A percentile compares a stretch with the other conserved stretches of the same genome.
These are phyloP conservation scores for Sophora flavescens DNA, from an alignment of 306 rosid species.

Conservation along the genomic window DNA sequence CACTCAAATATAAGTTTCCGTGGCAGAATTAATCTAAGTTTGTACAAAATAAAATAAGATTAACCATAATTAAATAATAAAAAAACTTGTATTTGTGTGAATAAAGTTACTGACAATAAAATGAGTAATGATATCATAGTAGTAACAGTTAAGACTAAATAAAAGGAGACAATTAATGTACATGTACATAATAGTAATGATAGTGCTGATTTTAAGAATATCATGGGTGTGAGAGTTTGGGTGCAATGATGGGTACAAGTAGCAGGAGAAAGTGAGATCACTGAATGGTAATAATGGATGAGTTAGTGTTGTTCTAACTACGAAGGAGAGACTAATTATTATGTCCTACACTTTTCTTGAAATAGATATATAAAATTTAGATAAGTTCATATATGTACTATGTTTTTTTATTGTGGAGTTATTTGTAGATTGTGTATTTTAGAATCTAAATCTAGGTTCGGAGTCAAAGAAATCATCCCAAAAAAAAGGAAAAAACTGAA, in stretches of 20 bases:
- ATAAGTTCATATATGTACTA: slow-evolving; percentile 15
- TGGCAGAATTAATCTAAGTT: neutral
- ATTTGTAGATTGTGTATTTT: slow-evolving; percentile 38
- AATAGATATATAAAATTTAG: slow-evolving; percentile 39
- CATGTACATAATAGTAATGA: slow-evolving; percentile 24
- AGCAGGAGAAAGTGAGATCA: slow-evolving; percentile 38
- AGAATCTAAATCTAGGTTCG: slow-evolving; percentile 53
- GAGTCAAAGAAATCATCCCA: slow-evolving; percentile 41
- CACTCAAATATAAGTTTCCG: no score
- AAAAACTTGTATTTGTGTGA: no score
- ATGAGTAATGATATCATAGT: neutral
- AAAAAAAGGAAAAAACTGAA: neutral
- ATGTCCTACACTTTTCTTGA: slow-evolving; percentile 46
- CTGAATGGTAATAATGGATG: slow-evolving; percentile 41
- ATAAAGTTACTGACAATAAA: neutral
- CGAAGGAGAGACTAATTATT: slow-evolving; percentile 50
- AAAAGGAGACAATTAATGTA: neutral
- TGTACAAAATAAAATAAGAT: no score
- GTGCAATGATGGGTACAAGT: slow-evolving; percentile 60
- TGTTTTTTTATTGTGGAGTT: slow-evolving; percentile 11
- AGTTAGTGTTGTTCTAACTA: slow-evolving; percentile 50
- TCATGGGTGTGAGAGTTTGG: slow-evolving; percentile 44
- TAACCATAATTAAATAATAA: no score
- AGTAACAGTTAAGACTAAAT: no score
- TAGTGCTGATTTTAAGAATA: slow-evolving; percentile 38